These are phyloP conservation scores for Moringa oleifera DNA, from an alignment of 345 rosid genomes.

Conservation along the genomic window DNA sequence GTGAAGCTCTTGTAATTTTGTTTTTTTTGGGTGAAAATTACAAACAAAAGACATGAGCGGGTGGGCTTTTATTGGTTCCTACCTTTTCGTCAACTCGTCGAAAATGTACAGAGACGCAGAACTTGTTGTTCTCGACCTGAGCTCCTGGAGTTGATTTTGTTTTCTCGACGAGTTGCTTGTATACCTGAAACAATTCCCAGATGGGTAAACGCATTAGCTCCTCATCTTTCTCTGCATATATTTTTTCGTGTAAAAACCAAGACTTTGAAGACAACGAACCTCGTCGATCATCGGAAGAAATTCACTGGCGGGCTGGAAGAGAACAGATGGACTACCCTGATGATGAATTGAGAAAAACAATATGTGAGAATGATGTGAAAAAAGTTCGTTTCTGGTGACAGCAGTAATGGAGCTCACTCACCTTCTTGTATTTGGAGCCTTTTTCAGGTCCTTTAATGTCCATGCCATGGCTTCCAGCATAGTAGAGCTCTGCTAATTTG, in stretches of 20 bases:
- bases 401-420: constrained; percentile 9
- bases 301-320: constrained; percentile 82
- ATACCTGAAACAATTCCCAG: constrained; percentile 41
- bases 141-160: constrained; percentile 81
- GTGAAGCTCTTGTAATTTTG: constrained; percentile 5
- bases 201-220: too few relatives aligned
- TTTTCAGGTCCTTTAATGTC: constrained; percentile 91
- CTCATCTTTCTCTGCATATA: too few relatives aligned
- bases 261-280: constrained; percentile 30
- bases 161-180: constrained; percentile 45
- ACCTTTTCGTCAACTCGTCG: constrained; percentile 87
- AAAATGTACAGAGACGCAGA: constrained; percentile 83
- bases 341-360: not conserved
- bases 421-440: constrained; percentile 48
- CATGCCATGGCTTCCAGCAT: constrained; percentile 99
- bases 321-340: constrained; percentile 47
- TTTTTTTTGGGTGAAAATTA: not conserved
- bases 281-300: constrained; percentile 78
- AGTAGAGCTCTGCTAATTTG: constrained; percentile 73
- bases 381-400: not conserved
- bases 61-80: not conserved
- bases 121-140: constrained; percentile 82
- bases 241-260: not conserved
- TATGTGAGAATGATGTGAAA: not conserved
- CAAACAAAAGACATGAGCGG: too few relatives aligned